Conservation (phyloP, 2,329 filamentous ascomycete species). For the Paecilomyces niveus region DNA sequence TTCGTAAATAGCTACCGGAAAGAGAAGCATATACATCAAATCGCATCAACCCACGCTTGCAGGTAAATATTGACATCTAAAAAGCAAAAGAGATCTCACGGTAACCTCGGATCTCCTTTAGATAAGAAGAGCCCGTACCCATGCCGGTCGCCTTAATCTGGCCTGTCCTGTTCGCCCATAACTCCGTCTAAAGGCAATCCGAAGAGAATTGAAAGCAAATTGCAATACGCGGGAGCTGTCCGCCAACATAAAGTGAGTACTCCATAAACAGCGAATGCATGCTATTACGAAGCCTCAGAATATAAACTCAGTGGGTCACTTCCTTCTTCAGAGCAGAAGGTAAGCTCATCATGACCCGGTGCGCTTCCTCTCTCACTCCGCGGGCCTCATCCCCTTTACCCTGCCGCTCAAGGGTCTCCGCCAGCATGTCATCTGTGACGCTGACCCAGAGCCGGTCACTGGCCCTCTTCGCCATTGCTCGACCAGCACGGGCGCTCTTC, state of each 20-base stretch:
- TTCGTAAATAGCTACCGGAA: not conserved
- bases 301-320: not conserved
- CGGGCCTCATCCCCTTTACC: conserved; percentile 53
- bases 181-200: not conserved
- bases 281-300: not conserved
- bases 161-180: not conserved
- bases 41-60: not conserved
- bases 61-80: not conserved
- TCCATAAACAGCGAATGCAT: not conserved
- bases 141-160: not conserved
- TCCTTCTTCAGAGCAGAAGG: conserved; percentile 29
- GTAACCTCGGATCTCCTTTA: not conserved
- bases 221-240: not conserved
- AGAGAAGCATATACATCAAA: not conserved
- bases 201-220: not conserved
- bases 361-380: conserved; percentile 38
- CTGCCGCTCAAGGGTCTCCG: conserved; percentile 65
- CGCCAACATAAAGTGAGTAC: not conserved
- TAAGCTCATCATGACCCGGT: conserved; percentile 30
- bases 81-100: not conserved
- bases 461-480: conserved; percentile 60
- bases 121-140: not conserved
- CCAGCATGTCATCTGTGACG: conserved; percentile 71
- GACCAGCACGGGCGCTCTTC: conserved; percentile 66
- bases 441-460: conserved; percentile 71